Evolutionary conservation across 2,329 filamentous ascomycete genomes (phyloP), one percentile per base, ranked within the genome.

Genomic region (Thelonectria discophora): DNA sequence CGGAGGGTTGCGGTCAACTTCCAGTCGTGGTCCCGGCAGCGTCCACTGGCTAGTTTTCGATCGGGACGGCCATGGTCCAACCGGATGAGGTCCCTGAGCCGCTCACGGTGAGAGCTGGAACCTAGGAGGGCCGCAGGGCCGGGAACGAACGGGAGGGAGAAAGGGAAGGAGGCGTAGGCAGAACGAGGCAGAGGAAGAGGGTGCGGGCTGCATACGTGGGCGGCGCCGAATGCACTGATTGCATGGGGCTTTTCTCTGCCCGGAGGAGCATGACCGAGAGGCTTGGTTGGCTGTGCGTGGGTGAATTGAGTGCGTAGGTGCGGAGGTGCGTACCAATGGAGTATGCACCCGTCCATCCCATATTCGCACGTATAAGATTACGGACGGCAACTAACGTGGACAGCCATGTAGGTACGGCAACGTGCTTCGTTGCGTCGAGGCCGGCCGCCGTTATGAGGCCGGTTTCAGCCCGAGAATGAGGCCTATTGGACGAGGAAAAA

Each of bases 141-240:
- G 67, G 68, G 66, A 70, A 65, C 63, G 59, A 65, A 70, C 68
- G 68, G 67, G 68, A 70, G 47, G 53, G 40, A 52, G 47, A 42
- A 42, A 56, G 32, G 21, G 52, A 46, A 46, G 52, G 18, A 37
- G 21, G 24, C 6, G 21, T 24, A 24, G 21, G 21, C 21, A 24
- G 21, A 24, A 24, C 21, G 21, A 54, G 39, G 42, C 37, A 30
- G 27, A 32, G 21, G 34, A 40, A n/a, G 45, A 30, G 30, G 5
- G 51, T 10, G 15, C 17, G 46, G 54, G 54, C 54, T 57, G n/a
- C n/a, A n/a, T n/a, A 58, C 48, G 55, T 53, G 49, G 48, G 48
- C 48, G 56, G 48, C 49, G 48, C 40, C 49, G 48, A 53, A 32
- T 58, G 47, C 47, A 37, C 47, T 30, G 47, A 49, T 18, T 42